Conservation (phyloP, 306 rosid species). For the Cucurbita pepo region DNA sequence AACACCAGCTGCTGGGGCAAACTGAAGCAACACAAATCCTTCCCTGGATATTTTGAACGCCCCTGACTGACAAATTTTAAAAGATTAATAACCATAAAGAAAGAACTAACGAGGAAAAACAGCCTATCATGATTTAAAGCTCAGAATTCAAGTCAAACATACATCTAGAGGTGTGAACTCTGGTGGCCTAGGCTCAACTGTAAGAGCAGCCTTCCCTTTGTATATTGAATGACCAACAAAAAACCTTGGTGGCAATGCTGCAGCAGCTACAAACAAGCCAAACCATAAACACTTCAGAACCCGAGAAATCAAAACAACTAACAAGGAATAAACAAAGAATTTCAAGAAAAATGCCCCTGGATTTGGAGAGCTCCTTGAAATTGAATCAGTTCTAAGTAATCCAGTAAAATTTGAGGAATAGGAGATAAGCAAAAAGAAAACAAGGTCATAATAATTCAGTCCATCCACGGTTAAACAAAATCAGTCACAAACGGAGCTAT, state of each 20-base stretch:
- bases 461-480: background rate
- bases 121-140: background rate
- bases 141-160: slow-evolving; percentile 15
- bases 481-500: background rate
- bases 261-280: slow-evolving; percentile 24
- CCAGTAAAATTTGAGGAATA: background rate
- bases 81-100: slow-evolving; percentile 11
- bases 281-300: slow-evolving; percentile 16
- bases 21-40: slow-evolving; percentile 80
- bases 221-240: slow-evolving; percentile 85
- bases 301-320: slow-evolving; percentile 1
- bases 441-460: background rate
- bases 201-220: slow-evolving; percentile 92
- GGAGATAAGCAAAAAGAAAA: background rate
- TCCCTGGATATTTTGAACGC: slow-evolving; percentile 77
- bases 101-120: slow-evolving; percentile 1
- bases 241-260: slow-evolving; percentile 49
- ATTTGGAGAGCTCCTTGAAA: background rate
- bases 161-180: slow-evolving; percentile 62
- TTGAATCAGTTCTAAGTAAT: background rate
- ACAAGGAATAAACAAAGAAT: background rate
- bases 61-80: slow-evolving; percentile 43
- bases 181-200: slow-evolving; percentile 70
- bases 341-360: background rate
- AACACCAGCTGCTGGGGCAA: slow-evolving; percentile 66